A percentile compares a stretch with the other conserved stretches of the same genome.
phyloP scores from a whole-genome alignment of 139 green algal species.

The Medakamo hakoo region DNA sequence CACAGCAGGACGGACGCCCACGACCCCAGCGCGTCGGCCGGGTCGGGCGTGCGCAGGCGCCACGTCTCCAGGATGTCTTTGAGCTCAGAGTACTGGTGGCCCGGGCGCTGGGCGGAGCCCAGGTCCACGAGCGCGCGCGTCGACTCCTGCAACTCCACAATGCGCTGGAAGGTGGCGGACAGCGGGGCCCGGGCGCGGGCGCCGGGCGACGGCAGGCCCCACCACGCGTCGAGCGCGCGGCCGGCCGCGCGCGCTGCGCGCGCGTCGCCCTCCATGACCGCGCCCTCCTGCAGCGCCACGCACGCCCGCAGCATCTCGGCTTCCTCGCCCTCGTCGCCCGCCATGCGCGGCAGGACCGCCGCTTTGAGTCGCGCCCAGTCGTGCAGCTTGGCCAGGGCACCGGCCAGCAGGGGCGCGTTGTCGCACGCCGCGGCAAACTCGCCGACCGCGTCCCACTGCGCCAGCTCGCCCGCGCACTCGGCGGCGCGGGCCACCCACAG shows the following conservation, averaged over 20 bases:
- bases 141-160: conserved; percentile 84
- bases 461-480: conserved; percentile 36
- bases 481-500: conserved; percentile 57
- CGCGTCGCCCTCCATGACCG: conserved; percentile 30
- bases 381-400: conserved; percentile 58
- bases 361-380: conserved; percentile 65
- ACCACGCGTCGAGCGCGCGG: conserved; percentile 57
- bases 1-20: conserved; percentile 90
- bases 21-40: conserved; percentile 74
- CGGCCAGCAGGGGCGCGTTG: conserved; percentile 53
- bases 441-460: conserved; percentile 80
- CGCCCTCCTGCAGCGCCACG: conserved; percentile 49
- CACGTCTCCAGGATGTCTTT: conserved; percentile 85
- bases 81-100: conserved; percentile 33
- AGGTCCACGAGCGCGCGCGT: conserved; percentile 61
- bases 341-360: conserved; percentile 28
- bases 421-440: conserved; percentile 61
- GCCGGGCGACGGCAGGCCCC: conserved; percentile 72
- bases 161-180: conserved; percentile 55
- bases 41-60: conserved; percentile 83
- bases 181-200: conserved; percentile 38
- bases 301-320: conserved; percentile 58
- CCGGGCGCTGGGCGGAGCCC: conserved; percentile 8
- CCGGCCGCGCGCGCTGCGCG: conserved; percentile 27
- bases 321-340: conserved; percentile 51